These are phyloP conservation scores for Backusella mclennaniae DNA, from an alignment of 192 early-diverging fungal genomes.

Conservation along the genomic window DNA sequence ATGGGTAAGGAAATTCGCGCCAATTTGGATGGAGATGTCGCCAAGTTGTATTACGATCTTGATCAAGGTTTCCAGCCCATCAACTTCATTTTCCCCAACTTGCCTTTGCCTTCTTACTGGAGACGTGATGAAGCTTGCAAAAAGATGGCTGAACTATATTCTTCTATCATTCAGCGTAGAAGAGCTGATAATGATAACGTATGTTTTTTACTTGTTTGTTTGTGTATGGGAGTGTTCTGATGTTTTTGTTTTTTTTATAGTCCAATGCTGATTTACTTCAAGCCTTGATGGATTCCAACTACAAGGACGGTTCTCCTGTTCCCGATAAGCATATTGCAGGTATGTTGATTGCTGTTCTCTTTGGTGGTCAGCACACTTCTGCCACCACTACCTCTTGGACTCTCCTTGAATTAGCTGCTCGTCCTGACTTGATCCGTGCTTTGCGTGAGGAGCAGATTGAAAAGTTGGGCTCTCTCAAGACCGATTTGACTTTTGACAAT, in stretches of 20 bases:
- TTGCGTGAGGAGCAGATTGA: constrained; percentile 74
- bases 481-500: constrained; percentile 64
- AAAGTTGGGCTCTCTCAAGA: constrained; percentile 54
- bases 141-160: constrained; percentile 80
- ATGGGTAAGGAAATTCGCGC: constrained; percentile 93
- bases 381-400: constrained; percentile 94
- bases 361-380: constrained; percentile 97
- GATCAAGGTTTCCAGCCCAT: constrained; percentile 93
- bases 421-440: constrained; percentile 67
- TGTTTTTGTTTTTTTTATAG: not conserved
- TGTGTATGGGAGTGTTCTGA: not conserved
- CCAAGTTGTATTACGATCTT: constrained; percentile 91
- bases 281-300: constrained; percentile 78
- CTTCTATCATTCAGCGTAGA: constrained; percentile 78
- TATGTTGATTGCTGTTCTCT: constrained; percentile 96
- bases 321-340: constrained; percentile 85
- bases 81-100: constrained; percentile 90
- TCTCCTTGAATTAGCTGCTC: constrained; percentile 78
- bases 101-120: constrained; percentile 88
- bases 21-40: constrained; percentile 65
- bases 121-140: constrained; percentile 82
- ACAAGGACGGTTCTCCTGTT: constrained; percentile 85
- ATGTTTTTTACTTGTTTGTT: not conserved
- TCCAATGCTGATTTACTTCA: constrained; percentile 70
- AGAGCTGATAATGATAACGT: constrained; percentile 45